Conservation (phyloP, 1,139 yeast genomes). For the Lodderomyces theae region DNA sequence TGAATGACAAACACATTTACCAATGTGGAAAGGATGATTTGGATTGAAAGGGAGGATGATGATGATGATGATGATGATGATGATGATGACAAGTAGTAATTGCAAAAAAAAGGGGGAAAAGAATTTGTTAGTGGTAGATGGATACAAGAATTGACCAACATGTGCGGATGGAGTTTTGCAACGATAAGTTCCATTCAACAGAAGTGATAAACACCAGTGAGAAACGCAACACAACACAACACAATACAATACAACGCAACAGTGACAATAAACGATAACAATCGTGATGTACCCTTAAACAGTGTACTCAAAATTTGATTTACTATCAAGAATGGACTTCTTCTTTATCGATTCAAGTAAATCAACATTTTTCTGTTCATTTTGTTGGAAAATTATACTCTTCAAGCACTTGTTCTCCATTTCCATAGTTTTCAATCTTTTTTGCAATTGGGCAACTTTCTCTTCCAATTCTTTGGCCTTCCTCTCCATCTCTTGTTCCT, state of each 20-base stretch:
- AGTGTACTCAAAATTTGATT: conserved; percentile 2
- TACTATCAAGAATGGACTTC: conserved; percentile 16
- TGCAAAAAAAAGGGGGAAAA: neutral
- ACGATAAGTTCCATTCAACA: too few relatives aligned
- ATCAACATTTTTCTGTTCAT: conserved; percentile 41
- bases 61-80: neutral
- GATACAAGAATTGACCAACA: too few relatives aligned
- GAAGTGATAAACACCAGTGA: too few relatives aligned
- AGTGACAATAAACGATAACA: too few relatives aligned
- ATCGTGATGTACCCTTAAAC: neutral
- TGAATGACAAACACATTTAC: neutral
- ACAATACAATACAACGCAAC: neutral
- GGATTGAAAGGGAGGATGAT: neutral
- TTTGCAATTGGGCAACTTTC: conserved; percentile 37
- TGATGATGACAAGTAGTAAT: too few relatives aligned
- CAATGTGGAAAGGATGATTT: neutral
- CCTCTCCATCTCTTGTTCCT: conserved; percentile 58
- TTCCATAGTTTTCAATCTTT: conserved; percentile 52
- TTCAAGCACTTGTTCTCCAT: conserved; percentile 77
- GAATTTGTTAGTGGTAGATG: neutral
- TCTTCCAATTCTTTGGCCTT: conserved; percentile 44
- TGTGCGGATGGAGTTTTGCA: too few relatives aligned
- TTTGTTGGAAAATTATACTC: conserved; percentile 47
- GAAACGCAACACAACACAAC: too few relatives aligned
- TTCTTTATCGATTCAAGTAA: conserved; percentile 42